A percentile compares a stretch with the other conserved stretches of the same genome.
Conservation (phyloP, 2,329 filamentous ascomycete species). For the Rhynchosporium agropyri region DNA sequence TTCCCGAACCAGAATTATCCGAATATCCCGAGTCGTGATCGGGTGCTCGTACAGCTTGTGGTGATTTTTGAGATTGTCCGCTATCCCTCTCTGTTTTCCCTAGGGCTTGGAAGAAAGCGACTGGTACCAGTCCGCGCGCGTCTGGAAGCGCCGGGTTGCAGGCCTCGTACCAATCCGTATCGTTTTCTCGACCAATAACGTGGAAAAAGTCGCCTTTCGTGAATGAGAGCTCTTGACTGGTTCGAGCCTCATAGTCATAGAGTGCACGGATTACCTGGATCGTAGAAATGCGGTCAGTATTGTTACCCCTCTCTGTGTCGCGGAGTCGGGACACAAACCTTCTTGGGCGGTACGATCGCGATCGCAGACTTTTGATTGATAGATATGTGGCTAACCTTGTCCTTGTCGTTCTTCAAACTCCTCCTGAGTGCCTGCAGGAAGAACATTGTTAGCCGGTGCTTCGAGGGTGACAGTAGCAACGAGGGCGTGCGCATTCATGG, state of each 20-base stretch:
- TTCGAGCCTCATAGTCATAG: conserved; percentile 84
- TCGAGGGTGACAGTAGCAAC: conserved; percentile 4
- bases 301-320: neutral
- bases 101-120: conserved; percentile 89
- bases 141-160: conserved; percentile 90
- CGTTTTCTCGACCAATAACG: conserved; percentile 94
- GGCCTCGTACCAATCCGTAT: conserved; percentile 95
- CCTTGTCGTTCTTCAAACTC: conserved; percentile 72
- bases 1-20: conserved; percentile 50
- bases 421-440: conserved; percentile 60
- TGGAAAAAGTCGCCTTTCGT: conserved; percentile 97
- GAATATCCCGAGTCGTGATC: conserved; percentile 93
- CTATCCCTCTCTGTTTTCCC: conserved; percentile 93
- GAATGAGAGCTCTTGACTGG: conserved; percentile 81
- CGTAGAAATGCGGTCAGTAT: conserved; percentile 20
- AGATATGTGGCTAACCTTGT: conserved; percentile 64
- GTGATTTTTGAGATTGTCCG: conserved; percentile 64
- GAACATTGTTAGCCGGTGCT: conserved; percentile 33
- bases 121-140: conserved; percentile 88
- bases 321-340: conserved; percentile 51
- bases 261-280: conserved; percentile 91
- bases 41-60: conserved; percentile 58
- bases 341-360: conserved; percentile 73
- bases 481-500: neutral
- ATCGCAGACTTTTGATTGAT: conserved; percentile 71